Evolutionary conservation across 1,284 basidiomycete species (phyloP), one percentile per base, ranked within the genome.

Genomic region (Xanthoconium separans): DNA sequence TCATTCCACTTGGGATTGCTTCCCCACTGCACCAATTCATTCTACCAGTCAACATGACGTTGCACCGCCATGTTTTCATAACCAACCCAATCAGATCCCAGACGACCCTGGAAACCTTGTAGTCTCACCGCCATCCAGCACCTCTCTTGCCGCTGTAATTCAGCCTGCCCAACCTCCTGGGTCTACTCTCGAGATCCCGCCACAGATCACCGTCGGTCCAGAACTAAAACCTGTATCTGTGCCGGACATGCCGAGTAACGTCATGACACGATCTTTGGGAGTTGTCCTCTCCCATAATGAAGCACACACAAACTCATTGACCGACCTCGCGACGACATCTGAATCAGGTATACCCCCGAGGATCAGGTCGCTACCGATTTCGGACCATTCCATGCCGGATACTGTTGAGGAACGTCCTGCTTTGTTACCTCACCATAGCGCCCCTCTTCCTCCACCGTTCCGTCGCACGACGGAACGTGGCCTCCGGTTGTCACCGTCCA

Each of bases 401-500:
- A 11, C 37, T 24, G 29, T 49, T 13, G 54, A 44, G 22, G 41
- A 44, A 12, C 57, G 50, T 12, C 55, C 52, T 12, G 22, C 44
- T 18, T 51, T 60, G 22, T 45, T 37, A 7, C 44, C 52, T 33
- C 57, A 22, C n/a, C 56, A 57, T 13, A 57, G 36, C 24, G 51
- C 57, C 29, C 43, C 66, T 16, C 53, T 58, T n/a, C 62, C 61
- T 16, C 59, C 59, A 3, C 63, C 66, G 12, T 69, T 69, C 42
- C 47, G 65, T 37, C 49, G 60, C 15, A 43, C 50, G 20, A 68
- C 69, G 3, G 62, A 70, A 46, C 68, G 61, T 52, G 66, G 67
- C 22, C 58, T 70, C 13, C 61, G 68, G 44, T 53, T 72, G 27
- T 71, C 67, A 13, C 67, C 67, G 3, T 69, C 70, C 4, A 59